phyloP scores from a whole-genome alignment of 768 basidiomycete species.

The Mycena maculata region DNA sequence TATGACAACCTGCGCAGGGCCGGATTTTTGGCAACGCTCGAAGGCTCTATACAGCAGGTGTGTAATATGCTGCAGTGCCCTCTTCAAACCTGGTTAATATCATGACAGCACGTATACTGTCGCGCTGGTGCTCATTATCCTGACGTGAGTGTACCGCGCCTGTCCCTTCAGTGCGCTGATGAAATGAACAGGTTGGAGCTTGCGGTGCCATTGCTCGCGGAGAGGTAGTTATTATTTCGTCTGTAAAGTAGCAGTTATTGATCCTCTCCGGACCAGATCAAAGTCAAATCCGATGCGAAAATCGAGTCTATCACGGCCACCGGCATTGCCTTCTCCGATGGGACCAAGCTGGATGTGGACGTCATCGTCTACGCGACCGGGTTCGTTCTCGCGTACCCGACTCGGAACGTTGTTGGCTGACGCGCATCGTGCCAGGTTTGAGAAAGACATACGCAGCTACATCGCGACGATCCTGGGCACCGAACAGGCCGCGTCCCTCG shows the following conservation, averaged over 20 bases:
- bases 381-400: conserved; percentile 34
- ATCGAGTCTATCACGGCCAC: conserved; percentile 53
- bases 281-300: conserved; percentile 53
- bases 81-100: neutral
- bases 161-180: neutral
- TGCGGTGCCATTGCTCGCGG: conserved; percentile 24
- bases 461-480: conserved; percentile 21
- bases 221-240: conserved; percentile 43
- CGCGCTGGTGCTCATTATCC: conserved; percentile 64
- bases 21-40: conserved; percentile 25
- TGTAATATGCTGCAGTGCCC: neutral
- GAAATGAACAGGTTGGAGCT: conserved; percentile 24
- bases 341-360: conserved; percentile 58
- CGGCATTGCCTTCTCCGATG: conserved; percentile 55
- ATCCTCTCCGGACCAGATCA: conserved; percentile 54
- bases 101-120: conserved; percentile 26
- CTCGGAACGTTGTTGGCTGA: too few relatives aligned
- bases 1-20: conserved; percentile 25
- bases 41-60: conserved; percentile 23
- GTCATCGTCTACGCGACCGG: conserved; percentile 63
- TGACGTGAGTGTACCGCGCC: conserved; percentile 45
- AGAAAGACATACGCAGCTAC: conserved; percentile 36
- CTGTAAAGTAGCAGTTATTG: conserved; percentile 37
- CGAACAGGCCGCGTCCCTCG: conserved; percentile 29
- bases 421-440: conserved; percentile 34